Conservation (phyloP, 108 stramenopile species). For the Cyclotella cryptica region DNA sequence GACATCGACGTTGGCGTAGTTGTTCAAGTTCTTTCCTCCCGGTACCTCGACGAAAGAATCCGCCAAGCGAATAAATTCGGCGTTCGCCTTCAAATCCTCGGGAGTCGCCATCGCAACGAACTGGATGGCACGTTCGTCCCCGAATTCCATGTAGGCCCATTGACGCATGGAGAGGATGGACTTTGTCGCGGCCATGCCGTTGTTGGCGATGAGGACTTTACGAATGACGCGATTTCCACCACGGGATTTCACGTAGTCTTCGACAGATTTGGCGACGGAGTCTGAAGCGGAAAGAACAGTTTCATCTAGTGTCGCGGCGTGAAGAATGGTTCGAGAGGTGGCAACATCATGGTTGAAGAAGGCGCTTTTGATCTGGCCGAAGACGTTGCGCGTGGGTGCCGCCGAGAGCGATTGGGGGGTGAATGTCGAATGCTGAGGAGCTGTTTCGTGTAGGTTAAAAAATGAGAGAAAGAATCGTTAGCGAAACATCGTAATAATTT, state of each 20-base stretch:
- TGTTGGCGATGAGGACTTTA: conserved; percentile 95
- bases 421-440: conserved; percentile 46
- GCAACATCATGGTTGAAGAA: conserved; percentile 41
- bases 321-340: conserved; percentile 28
- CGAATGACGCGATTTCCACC: conserved; percentile 89
- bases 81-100: conserved; percentile 97
- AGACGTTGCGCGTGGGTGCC: conserved; percentile 17
- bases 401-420: conserved; percentile 28
- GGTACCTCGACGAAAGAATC: conserved; percentile 95
- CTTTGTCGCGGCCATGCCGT: conserved; percentile 99
- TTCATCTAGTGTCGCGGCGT: conserved; percentile 50
- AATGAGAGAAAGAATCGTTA: conserved; percentile 1
- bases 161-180: conserved; percentile 97
- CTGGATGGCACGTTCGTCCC: conserved; percentile 94
- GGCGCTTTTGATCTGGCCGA: conserved; percentile 40
- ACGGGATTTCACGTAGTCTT: conserved; percentile 89
- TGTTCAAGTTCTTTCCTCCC: conserved; percentile 90
- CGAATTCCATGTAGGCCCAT: conserved; percentile 98
- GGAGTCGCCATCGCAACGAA: conserved; percentile 99
- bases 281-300: conserved; percentile 28
- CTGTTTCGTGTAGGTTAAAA: conserved; percentile 2
- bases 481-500: neutral
- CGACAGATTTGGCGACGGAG: conserved; percentile 54
- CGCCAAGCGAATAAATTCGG: conserved; percentile 96
- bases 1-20: conserved; percentile 95